These are phyloP conservation scores for Colletotrichum melonis DNA, from an alignment of 2,329 filamentous ascomycete genomes.

Conservation along the genomic window DNA sequence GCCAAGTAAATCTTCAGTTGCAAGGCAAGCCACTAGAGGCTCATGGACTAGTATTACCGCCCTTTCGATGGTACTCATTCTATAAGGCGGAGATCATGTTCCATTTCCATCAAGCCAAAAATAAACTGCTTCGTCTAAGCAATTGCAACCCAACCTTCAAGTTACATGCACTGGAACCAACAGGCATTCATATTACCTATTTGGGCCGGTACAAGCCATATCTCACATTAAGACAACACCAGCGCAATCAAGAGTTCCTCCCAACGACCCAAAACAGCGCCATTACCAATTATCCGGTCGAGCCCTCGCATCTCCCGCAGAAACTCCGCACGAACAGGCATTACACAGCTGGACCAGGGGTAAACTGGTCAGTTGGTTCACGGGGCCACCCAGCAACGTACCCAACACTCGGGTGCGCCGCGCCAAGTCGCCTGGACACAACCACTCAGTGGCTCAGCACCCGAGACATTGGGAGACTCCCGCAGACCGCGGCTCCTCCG, in stretches of 20 bases:
- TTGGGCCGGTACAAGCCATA: neutral
- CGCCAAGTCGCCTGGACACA: neutral
- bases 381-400: neutral
- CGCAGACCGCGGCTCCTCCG: conserved; percentile 3
- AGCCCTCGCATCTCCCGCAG: neutral
- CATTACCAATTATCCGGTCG: neutral
- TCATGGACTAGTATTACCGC: too few relatives aligned
- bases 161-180: neutral
- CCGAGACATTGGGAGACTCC: conserved; percentile 1
- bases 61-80: too few relatives aligned
- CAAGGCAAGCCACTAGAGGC: too few relatives aligned
- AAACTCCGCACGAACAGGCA: neutral
- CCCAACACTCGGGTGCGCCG: neutral
- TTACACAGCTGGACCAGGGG: neutral
- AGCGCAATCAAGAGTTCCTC: neutral
- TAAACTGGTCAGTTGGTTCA: neutral
- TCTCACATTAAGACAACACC: neutral
- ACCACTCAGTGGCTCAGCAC: neutral
- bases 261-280: neutral
- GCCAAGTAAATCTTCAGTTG: too few relatives aligned
- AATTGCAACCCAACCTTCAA: too few relatives aligned
- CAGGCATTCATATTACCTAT: neutral
- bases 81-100: rapidly evolving
- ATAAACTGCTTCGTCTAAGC: neutral
- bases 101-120: neutral